Percentiles rank a stretch among this genome's conserved stretches.
phyloP scores from a whole-genome alignment of 441 rosid genomes.

The Populus trichocarpa region DNA sequence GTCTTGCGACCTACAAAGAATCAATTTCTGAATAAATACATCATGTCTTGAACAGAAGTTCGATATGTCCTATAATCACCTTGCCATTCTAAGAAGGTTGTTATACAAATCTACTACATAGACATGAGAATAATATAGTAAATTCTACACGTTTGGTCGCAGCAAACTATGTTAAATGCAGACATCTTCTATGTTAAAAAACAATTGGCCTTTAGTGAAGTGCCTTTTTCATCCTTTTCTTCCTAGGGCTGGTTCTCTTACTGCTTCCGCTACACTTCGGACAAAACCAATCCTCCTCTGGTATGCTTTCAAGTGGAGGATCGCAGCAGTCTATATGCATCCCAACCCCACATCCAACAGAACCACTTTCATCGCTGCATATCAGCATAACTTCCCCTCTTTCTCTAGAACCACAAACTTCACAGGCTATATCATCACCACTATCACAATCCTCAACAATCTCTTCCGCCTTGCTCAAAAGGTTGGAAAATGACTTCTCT shows the following conservation, averaged over 20 bases:
- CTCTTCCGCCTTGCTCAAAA: conserved; percentile 45
- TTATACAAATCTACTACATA: neutral
- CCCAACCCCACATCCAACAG: conserved; percentile 57
- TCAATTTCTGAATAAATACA: neutral
- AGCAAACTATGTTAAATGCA: neutral
- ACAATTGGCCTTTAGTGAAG: conserved; percentile 8
- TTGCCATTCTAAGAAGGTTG: neutral
- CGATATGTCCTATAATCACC: neutral
- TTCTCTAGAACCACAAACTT: conserved; percentile 45
- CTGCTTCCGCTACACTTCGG: conserved; percentile 30
- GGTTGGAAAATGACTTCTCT: conserved; percentile 52
- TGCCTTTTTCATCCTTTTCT: conserved; percentile 25
- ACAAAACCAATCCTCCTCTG: conserved; percentile 77
- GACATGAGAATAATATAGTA: neutral
- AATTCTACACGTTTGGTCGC: neutral
- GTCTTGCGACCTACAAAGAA: neutral
- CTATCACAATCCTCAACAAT: conserved; percentile 9
- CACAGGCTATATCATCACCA: conserved; percentile 38
- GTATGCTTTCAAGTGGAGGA: conserved; percentile 57
- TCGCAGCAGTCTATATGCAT: conserved; percentile 66
- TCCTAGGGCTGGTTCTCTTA: conserved; percentile 8
- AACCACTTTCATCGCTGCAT: conserved; percentile 56
- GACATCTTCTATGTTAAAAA: neutral
- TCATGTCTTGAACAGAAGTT: neutral
- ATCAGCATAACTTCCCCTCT: conserved; percentile 71